phyloP scores from a whole-genome alignment of 2,329 filamentous ascomycete species.

The Ascochyta lentis region DNA sequence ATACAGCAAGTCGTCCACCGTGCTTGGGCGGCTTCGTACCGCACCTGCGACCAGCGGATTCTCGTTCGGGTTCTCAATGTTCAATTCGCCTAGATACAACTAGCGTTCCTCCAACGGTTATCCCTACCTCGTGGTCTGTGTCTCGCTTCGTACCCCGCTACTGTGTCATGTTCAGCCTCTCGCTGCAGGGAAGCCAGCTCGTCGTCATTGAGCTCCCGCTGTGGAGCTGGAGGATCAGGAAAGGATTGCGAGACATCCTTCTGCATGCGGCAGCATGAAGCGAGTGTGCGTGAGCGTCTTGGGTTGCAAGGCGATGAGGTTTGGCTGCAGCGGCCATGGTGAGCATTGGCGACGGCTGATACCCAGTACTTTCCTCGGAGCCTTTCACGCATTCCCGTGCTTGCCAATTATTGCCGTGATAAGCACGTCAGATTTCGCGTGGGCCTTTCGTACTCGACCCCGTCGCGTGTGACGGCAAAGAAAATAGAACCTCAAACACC shows the following conservation, averaged over 20 bases:
- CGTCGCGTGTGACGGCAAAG: not conserved
- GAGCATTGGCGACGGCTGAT: not conserved
- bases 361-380: not conserved
- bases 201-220: conserved; percentile 15
- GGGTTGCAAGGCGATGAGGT: conserved; percentile 1
- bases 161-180: conserved; percentile 24
- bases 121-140: conserved; percentile 24
- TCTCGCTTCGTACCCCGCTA: conserved; percentile 25
- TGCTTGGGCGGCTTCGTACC: not conserved
- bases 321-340: not conserved
- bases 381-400: not conserved
- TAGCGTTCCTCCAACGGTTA: conserved; percentile 30
- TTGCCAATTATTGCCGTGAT: not conserved
- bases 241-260: conserved; percentile 10
- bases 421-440: conserved; percentile 9
- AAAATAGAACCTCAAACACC: not conserved
- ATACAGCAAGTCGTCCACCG: not conserved
- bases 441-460: not conserved
- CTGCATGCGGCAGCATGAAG: conserved; percentile 12
- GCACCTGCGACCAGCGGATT: not conserved
- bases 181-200: not conserved
- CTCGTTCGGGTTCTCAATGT: conserved; percentile 8
- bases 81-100: conserved; percentile 16
- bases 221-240: conserved; percentile 11
- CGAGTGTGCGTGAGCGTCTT: conserved; percentile 1